A percentile compares a stretch with the other conserved stretches of the same genome.
These are phyloP conservation scores for Globisporangium splendens DNA, from an alignment of 352 stramenopile species.

Conservation along the genomic window DNA sequence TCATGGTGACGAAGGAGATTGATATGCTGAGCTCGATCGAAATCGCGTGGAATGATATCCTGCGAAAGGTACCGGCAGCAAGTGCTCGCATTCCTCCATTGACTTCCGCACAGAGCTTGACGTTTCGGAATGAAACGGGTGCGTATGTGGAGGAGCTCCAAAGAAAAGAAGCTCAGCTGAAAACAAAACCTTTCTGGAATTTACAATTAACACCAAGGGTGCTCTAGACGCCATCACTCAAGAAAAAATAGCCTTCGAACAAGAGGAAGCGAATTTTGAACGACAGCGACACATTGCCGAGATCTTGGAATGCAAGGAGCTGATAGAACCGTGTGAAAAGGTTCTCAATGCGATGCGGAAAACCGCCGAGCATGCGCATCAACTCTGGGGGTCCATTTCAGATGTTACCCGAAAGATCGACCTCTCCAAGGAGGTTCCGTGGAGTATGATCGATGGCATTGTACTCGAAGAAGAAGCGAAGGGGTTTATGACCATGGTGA, in stretches of 20 bases:
- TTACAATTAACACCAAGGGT: slow-evolving; percentile 33
- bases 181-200: slow-evolving; percentile 58
- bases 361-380: slow-evolving; percentile 69
- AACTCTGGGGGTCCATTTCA: slow-evolving; percentile 86
- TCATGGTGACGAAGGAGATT: slow-evolving; percentile 47
- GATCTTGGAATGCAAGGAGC: slow-evolving; percentile 91
- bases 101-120: slow-evolving; percentile 55
- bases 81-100: slow-evolving; percentile 64
- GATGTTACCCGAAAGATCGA: slow-evolving; percentile 89
- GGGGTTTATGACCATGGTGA: slow-evolving; percentile 79
- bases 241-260: slow-evolving; percentile 30
- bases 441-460: slow-evolving; percentile 89
- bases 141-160: slow-evolving; percentile 81
- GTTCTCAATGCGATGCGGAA: slow-evolving; percentile 73
- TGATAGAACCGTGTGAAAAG: slow-evolving; percentile 80
- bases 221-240: slow-evolving; percentile 42
- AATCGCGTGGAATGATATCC: slow-evolving; percentile 56
- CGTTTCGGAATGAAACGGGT: slow-evolving; percentile 72
- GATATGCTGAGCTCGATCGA: slow-evolving; percentile 55
- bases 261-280: slow-evolving; percentile 33
- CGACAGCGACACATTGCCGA: slow-evolving; percentile 86
- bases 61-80: slow-evolving; percentile 58
- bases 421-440: slow-evolving; percentile 86
- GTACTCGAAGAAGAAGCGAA: slow-evolving; percentile 94
- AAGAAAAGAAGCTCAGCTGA: slow-evolving; percentile 44